These are phyloP conservation scores for Wallemia mellicola DNA, from an alignment of 1,284 basidiomycete genomes.

Conservation along the genomic window DNA sequence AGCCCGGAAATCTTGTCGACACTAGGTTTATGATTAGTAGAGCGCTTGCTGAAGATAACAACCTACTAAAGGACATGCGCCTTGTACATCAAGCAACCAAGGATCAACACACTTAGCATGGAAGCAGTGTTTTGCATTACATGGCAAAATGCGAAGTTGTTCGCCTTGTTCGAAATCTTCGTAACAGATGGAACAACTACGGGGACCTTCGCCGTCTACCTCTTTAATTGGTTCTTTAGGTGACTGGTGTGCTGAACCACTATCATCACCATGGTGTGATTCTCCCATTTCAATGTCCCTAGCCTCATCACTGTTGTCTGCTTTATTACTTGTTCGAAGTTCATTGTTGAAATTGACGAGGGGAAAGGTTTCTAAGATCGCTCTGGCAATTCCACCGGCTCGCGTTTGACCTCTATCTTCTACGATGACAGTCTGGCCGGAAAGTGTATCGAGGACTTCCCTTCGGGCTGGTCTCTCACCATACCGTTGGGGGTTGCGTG, in stretches of 20 bases:
- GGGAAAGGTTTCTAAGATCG: slow-evolving; percentile 78
- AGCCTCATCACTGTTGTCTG: background rate
- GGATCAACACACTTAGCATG: slow-evolving; percentile 54
- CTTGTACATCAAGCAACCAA: slow-evolving; percentile 65
- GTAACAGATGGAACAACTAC: slow-evolving; percentile 78
- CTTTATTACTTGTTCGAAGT: background rate
- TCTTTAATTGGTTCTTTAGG: background rate
- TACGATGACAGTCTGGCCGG: slow-evolving; percentile 16
- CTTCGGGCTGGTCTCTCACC: slow-evolving; percentile 29
- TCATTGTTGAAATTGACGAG: slow-evolving; percentile 44
- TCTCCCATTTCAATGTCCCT: background rate
- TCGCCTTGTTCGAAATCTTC: slow-evolving; percentile 76
- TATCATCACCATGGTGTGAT: background rate
- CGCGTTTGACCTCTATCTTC: slow-evolving; percentile 28
- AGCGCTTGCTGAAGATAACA: background rate
- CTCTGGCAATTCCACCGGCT: slow-evolving; percentile 47
- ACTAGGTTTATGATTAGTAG: background rate
- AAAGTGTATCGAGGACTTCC: slow-evolving; percentile 14
- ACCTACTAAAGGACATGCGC: slow-evolving; percentile 32
- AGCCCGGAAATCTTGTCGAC: background rate
- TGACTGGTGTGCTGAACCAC: slow-evolving; percentile 1
- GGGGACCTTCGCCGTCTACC: background rate
- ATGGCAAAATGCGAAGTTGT: slow-evolving; percentile 58
- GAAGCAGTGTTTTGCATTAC: slow-evolving; percentile 61
- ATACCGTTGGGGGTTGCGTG: slow-evolving; percentile 69